Conservation (phyloP, 495 filamentous ascomycete species). For the Hypomontagnella submonticulosa region DNA sequence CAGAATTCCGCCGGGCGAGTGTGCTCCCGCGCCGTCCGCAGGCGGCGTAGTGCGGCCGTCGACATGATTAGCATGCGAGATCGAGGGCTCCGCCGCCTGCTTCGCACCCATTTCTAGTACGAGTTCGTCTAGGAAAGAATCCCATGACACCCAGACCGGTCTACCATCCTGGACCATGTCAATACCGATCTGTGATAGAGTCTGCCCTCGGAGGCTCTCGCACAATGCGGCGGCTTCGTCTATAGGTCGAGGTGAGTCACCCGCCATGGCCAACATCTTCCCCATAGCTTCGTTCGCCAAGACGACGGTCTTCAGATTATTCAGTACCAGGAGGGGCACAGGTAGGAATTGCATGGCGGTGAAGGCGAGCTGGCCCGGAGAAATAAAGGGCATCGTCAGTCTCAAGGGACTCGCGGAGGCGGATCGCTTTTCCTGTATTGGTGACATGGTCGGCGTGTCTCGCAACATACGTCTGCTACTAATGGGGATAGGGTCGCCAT, state of each 20-base stretch:
- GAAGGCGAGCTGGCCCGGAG: conserved; percentile 64
- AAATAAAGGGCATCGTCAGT: conserved; percentile 51
- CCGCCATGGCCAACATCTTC: conserved; percentile 64
- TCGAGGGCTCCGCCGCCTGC: conserved; percentile 17
- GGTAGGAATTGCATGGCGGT: conserved; percentile 75
- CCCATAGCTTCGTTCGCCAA: conserved; percentile 79
- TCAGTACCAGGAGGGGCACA: conserved; percentile 71
- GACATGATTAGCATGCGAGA: conserved; percentile 5
- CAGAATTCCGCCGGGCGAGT: conserved; percentile 3
- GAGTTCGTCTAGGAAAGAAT: conserved; percentile 63
- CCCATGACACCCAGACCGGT: conserved; percentile 65
- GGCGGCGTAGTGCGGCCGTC: conserved; percentile 39
- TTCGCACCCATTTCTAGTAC: conserved; percentile 57
- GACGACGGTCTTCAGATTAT: conserved; percentile 69
- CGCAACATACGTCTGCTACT: conserved; percentile 16
- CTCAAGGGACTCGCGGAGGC: conserved; percentile 52
- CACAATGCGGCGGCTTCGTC: conserved; percentile 46
- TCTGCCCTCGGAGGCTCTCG: conserved; percentile 65
- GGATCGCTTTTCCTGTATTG: conserved; percentile 35
- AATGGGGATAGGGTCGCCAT: conserved; percentile 27
- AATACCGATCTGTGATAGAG: conserved; percentile 68
- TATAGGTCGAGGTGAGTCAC: conserved; percentile 37
- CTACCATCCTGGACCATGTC: conserved; percentile 69
- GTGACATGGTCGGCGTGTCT: conserved; percentile 31
- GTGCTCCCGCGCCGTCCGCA: conserved; percentile 11